phyloP scores from a whole-genome alignment of 306 rosid genomes.

The apple (Malus domestica) region ASM211411v1 NC_041803.1:18877001-18877500 shows the following conservation, averaged over 20 bases:
- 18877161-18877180: constrained; percentile 18
- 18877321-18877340: background rate
- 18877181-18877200: constrained; percentile 17
- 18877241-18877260: constrained; percentile 29
- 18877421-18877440: constrained; percentile 11
- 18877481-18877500: constrained; percentile 7
- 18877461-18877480: background rate
- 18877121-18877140: background rate
- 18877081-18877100: constrained; percentile 11
- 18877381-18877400: constrained; percentile 26
- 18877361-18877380: constrained; percentile 10
- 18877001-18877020: background rate
- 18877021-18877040: background rate
- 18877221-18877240: constrained; percentile 14
- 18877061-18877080: constrained; percentile 13
- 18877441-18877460: constrained; percentile 4
- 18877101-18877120: background rate
- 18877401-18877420: constrained; percentile 28
- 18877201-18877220: constrained; percentile 13
- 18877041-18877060: background rate
- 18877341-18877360: constrained; percentile 23
- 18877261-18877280: background rate
- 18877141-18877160: constrained; percentile 2
- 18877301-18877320: background rate
- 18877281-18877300: constrained; percentile 14